Evolutionary conservation across 371 early-diverging fungal species (phyloP).

Genomic region (Mortierella sp.): DNA sequence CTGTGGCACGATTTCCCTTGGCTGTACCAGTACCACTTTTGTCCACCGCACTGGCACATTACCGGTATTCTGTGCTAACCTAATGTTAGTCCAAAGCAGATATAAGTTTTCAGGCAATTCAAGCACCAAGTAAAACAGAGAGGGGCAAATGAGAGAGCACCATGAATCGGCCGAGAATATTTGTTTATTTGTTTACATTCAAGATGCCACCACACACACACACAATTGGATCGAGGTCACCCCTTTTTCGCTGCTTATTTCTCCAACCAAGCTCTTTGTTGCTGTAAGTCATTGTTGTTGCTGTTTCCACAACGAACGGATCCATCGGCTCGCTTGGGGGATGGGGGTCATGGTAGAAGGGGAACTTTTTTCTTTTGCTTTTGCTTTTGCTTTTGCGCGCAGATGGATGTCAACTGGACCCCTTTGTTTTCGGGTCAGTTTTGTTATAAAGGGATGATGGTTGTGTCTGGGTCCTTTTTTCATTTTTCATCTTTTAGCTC

Average conservation of each 20-base stretch:
- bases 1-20: not conserved
- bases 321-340: slow-evolving; percentile 8
- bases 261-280: not conserved
- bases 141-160: not conserved
- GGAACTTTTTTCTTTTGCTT: not conserved
- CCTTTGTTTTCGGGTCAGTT: not conserved
- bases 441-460: not conserved
- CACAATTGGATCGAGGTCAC: not conserved
- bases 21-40: not conserved
- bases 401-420: not conserved
- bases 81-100: no score
- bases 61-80: no score
- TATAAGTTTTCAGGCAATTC: no score
- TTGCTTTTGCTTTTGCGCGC: not conserved
- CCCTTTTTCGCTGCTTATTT: not conserved
- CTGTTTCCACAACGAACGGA: not conserved
- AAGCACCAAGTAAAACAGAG: not conserved
- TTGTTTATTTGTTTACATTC: slow-evolving; percentile 19
- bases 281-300: not conserved
- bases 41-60: no score
- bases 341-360: not conserved
- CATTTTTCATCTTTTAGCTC: not conserved
- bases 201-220: no score
- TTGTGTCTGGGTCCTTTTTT: not conserved
- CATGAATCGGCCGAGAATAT: not conserved